Evolutionary conservation across 768 basidiomycete genomes (phyloP), one percentile per base, ranked within the genome.

Genomic region (Naematelia aurantialba): DNA sequence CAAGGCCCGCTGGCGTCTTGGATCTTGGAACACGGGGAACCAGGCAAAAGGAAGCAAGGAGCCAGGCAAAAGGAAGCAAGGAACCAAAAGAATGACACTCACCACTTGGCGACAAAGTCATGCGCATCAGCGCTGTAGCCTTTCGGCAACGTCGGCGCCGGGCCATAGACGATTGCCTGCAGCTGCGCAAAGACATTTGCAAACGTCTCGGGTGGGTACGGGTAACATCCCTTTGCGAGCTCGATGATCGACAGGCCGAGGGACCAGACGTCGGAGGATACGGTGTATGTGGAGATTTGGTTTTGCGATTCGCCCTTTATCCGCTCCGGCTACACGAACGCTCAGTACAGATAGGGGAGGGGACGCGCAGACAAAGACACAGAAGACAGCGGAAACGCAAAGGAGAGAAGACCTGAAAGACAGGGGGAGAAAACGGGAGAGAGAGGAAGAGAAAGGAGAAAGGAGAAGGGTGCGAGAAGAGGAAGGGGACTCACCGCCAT

Each of bases 201-300:
- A 76, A 96, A 99, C 5, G 91, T 94, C 79, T 98, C 93, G 25
- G 93, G 93, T 27, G 94, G 94, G 72, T 96, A 99, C 1, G 94
- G 94, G 77, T 99, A 98, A 72, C 78, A 84, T 78, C 71, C 93
- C 69, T 89, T 81, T 2, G 88, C 89, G 63, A 94, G 86, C 78
- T 99, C 94, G 69, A 98, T 89, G 76, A 96, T 87, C 3, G 89
- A 87, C 45, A 98, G 81, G 12, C 94, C 94, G 21, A 97, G 84
- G 5, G 92, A 96, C 94, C 77, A 99, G 13, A 99, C 88, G 72
- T 99, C 96, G 10, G 92, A 93, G 4, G 92, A 88, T 55, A 97
- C 92, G 19, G 92, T 92, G 78, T 99, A 99, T 3, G 91, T 89
- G 29, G 87, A 85, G 49, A 88, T 80, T 57, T 87, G 85, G 70